Evolutionary conservation across 2,329 filamentous ascomycete species (phyloP), one percentile per base, ranked within the genome.

Genomic region (Paecilomyces niveus): DNA sequence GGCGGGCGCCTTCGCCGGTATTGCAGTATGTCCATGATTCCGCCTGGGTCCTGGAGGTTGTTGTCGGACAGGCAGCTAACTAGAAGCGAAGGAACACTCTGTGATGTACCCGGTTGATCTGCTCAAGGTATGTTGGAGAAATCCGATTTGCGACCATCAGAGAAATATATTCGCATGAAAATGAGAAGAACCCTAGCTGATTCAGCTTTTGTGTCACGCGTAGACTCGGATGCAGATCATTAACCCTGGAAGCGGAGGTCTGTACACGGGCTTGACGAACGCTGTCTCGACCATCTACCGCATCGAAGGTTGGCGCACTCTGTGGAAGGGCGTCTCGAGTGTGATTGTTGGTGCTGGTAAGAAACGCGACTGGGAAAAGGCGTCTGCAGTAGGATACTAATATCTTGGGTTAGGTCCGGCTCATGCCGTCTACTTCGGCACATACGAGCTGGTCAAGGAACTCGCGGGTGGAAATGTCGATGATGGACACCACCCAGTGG

Each of bases 31-130:
- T 73, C 66, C 39, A 45, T n/a, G 7, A n/a, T 45, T 9, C 9
- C 39, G 45, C 55, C 50, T 45, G 59, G 10, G 21, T 21, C 54
- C 24, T 35, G 39, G 33, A 29, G 32, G 31, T 58, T 29, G 63
- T 67, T 61, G 67, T 60, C 56, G 65, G 62, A 61, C 54, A 55
- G 56, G 64, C 52, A 59, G 54, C 64, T 66, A 56, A 70, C 59
- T 54, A 10, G 58, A 51, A 59, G 62, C 66, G 58, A 67, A 97
- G 92, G 93, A 97, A 80, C 93, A 97, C 77, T 95, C 93, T 60
- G 92, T 96, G 69, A 97, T 99, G 94, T 99, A 99, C 73, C 94
- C 94, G 21, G 89, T 99, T 72, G 94, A 99, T 79, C 86, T 96
- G 66, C 89, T 99, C 73, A 99, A 99, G 89, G 94, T 97, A 74